Percentiles rank a stretch among this genome's conserved stretches.
phyloP scores from a whole-genome alignment of 1,139 yeast species.

The Nakaseomyces nivariensis region DNA sequence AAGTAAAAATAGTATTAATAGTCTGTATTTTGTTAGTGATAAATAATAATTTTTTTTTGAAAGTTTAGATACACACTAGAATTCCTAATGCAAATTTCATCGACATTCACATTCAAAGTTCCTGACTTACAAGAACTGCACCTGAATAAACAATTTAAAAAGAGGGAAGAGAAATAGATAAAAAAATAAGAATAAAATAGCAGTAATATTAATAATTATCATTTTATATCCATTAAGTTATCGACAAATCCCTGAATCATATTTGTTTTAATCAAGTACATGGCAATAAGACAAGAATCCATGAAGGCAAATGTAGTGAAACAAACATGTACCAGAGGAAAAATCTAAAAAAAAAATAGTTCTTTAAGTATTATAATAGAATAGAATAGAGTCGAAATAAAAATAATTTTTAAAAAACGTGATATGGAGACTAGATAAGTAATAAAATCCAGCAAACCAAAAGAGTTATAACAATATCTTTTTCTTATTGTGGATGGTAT shows the following conservation, averaged over 20 bases:
- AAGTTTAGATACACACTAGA: neutral
- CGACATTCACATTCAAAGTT: neutral
- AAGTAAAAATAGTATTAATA: too few species aligned
- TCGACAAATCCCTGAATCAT: neutral
- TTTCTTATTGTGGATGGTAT: neutral
- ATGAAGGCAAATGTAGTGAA: neutral
- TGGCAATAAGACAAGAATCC: neutral
- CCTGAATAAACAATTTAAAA: too few species aligned
- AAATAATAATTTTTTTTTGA: neutral
- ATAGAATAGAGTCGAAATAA: neutral
- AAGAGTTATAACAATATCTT: neutral
- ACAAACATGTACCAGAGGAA: neutral
- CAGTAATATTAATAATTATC: neutral
- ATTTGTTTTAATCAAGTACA: neutral
- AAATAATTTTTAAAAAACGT: slow-evolving; percentile 1
- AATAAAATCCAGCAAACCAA: neutral
- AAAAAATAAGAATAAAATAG: neutral
- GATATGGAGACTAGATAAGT: neutral
- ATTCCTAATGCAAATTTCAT: neutral
- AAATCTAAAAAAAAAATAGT: slow-evolving; percentile 1
- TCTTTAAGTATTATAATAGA: neutral
- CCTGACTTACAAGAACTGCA: too few species aligned
- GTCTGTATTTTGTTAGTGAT: too few species aligned
- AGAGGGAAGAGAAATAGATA: too few species aligned
- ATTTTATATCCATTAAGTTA: neutral